These are phyloP conservation scores for Spencermartinsiella europaea DNA, from an alignment of 805 yeast genomes.

Conservation along the genomic window DNA sequence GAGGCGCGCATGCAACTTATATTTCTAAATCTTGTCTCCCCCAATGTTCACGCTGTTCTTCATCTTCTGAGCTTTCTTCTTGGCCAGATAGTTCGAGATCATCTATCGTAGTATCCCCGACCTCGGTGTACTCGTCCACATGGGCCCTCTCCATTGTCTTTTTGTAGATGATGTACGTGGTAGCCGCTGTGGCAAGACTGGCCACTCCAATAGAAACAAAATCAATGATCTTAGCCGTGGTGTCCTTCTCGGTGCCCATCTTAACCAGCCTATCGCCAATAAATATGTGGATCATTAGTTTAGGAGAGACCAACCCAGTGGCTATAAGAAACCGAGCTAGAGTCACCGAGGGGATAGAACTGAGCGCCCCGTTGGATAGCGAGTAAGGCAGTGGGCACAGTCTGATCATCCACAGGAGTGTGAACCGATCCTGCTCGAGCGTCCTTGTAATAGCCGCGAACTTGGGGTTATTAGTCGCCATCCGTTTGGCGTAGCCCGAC, in stretches of 20 bases:
- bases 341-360: slow-evolving; percentile 75
- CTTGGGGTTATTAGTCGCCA: slow-evolving; percentile 57
- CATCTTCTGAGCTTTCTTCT: too few relatives aligned
- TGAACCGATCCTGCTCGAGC: slow-evolving; percentile 62
- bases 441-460: slow-evolving; percentile 73
- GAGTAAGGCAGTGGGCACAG: slow-evolving; percentile 93
- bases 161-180: slow-evolving; percentile 64
- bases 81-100: slow-evolving; percentile 27
- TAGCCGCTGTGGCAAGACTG: slow-evolving; percentile 44
- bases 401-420: slow-evolving; percentile 65
- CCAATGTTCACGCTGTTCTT: too few relatives aligned
- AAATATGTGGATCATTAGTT: slow-evolving; percentile 67
- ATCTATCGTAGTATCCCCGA: slow-evolving; percentile 23
- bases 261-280: slow-evolving; percentile 70
- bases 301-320: slow-evolving; percentile 74
- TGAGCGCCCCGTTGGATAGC: slow-evolving; percentile 85
- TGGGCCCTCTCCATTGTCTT: slow-evolving; percentile 38
- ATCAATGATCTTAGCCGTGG: slow-evolving; percentile 54
- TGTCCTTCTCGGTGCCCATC: slow-evolving; percentile 51
- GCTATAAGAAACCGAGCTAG: slow-evolving; percentile 62
- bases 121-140: slow-evolving; percentile 24
- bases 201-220: slow-evolving; percentile 57
- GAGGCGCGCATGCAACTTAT: too few relatives aligned
- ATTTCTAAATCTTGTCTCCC: too few relatives aligned
- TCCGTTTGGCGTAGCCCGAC: slow-evolving; percentile 48